Conservation (phyloP, 257 asterid genomes). For the Solanum arcanum region DNA sequence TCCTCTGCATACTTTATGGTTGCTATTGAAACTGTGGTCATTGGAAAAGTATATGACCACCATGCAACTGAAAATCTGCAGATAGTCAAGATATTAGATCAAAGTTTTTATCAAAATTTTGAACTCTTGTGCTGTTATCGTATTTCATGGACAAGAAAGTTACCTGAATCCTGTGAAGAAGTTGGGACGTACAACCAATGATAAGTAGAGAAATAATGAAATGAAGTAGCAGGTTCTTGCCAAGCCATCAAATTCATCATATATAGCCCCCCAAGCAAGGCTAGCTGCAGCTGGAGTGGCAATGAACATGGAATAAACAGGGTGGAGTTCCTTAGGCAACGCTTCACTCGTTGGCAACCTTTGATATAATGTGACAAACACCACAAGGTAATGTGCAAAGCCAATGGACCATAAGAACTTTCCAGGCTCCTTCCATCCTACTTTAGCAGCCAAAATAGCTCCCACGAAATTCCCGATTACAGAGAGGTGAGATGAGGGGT, state of each 20-base stretch:
- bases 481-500: slow-evolving; percentile 80
- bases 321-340: slow-evolving; percentile 83
- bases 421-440: slow-evolving; percentile 79
- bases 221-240: slow-evolving; percentile 83
- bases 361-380: slow-evolving; percentile 84
- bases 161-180: slow-evolving; percentile 89
- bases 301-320: slow-evolving; percentile 88
- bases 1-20: slow-evolving; percentile 79
- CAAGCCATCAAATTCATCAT: slow-evolving; percentile 76
- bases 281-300: slow-evolving; percentile 95
- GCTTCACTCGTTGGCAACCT: slow-evolving; percentile 84
- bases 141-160: neutral
- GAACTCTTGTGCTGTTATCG: neutral
- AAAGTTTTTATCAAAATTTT: neutral
- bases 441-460: slow-evolving; percentile 74
- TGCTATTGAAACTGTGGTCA: slow-evolving; percentile 93
- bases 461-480: slow-evolving; percentile 93
- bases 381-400: slow-evolving; percentile 84
- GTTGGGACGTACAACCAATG: slow-evolving; percentile 74
- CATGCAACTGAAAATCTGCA: slow-evolving; percentile 88
- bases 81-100: neutral
- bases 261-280: slow-evolving; percentile 84
- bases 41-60: slow-evolving; percentile 98
- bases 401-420: slow-evolving; percentile 87
- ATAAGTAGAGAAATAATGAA: slow-evolving; percentile 64